phyloP scores from a whole-genome alignment of 164 flowering plant genomes.

The Protea cynaroides region DNA sequence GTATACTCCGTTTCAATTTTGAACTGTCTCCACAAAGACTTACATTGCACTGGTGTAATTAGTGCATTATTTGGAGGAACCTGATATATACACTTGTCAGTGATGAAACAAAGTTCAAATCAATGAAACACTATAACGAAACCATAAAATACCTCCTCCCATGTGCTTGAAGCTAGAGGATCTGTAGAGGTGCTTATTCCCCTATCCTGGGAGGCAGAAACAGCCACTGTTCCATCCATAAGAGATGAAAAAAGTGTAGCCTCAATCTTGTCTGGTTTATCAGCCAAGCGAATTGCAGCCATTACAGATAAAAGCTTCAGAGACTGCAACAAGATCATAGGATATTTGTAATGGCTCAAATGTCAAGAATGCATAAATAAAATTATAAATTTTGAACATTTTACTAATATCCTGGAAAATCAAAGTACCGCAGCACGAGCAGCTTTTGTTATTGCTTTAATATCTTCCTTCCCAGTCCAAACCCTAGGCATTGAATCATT shows the following conservation, averaged over 20 bases:
- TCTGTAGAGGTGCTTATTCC: constrained; percentile 31
- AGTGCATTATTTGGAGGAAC: constrained; percentile 43
- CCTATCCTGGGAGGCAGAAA: constrained; percentile 21
- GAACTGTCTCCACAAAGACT: constrained; percentile 73
- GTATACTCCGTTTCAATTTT: constrained; percentile 55
- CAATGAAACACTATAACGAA: not conserved
- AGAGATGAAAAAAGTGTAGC: constrained; percentile 36
- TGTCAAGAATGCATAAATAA: not conserved
- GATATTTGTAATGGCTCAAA: not conserved
- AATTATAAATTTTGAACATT: not conserved
- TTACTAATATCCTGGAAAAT: not conserved
- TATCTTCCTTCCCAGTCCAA: constrained; percentile 86
- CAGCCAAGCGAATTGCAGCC: constrained; percentile 67
- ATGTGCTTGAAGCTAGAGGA: constrained; percentile 71
- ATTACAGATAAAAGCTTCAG: constrained; percentile 51
- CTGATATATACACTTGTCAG: constrained; percentile 20
- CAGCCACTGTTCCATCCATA: constrained; percentile 27
- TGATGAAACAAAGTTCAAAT: not conserved
- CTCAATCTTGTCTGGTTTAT: constrained; percentile 47
- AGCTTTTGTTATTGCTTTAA: constrained; percentile 49
- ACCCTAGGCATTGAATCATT: constrained; percentile 69
- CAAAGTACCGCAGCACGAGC: constrained; percentile 56
- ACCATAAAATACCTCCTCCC: constrained; percentile 59
- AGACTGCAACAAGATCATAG: constrained; percentile 35
- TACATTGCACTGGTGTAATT: constrained; percentile 72